Conservation (phyloP, 345 rosid species). For the Sisymbrium altissimum region DNA sequence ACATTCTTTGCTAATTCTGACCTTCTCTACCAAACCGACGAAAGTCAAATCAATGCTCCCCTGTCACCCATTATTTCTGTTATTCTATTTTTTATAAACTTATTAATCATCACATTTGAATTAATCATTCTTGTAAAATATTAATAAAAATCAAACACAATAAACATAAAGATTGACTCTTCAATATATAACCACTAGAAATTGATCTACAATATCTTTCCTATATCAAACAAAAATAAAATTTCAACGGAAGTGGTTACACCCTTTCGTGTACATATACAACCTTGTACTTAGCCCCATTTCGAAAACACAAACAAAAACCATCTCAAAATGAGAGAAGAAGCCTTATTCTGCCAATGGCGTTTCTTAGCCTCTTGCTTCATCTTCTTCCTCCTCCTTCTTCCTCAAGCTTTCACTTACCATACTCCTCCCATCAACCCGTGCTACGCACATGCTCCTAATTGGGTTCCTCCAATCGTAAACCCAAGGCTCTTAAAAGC, state of each 20-base stretch:
- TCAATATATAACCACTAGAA: not conserved
- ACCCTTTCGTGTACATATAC: conserved; percentile 19
- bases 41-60: conserved; percentile 27
- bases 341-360: conserved; percentile 16
- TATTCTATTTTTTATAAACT: not conserved
- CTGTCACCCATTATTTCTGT: conserved; percentile 21
- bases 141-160: not conserved
- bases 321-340: conserved; percentile 22
- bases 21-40: conserved; percentile 23
- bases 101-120: conserved; percentile 16
- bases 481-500: conserved; percentile 74
- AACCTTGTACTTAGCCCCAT: conserved; percentile 7
- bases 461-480: conserved; percentile 21
- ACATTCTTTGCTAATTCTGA: conserved; percentile 30
- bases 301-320: too few relatives aligned
- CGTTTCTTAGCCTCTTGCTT: conserved; percentile 1
- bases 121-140: not conserved
- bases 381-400: conserved; percentile 9
- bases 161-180: conserved; percentile 23
- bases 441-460: conserved; percentile 13
- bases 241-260: conserved; percentile 33
- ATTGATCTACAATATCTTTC: conserved; percentile 8
- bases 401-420: conserved; percentile 27
- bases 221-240: not conserved
- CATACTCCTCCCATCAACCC: conserved; percentile 18